These are phyloP conservation scores for Vanrija pseudolonga DNA, from an alignment of 1,284 basidiomycete genomes.

Conservation along the genomic window DNA sequence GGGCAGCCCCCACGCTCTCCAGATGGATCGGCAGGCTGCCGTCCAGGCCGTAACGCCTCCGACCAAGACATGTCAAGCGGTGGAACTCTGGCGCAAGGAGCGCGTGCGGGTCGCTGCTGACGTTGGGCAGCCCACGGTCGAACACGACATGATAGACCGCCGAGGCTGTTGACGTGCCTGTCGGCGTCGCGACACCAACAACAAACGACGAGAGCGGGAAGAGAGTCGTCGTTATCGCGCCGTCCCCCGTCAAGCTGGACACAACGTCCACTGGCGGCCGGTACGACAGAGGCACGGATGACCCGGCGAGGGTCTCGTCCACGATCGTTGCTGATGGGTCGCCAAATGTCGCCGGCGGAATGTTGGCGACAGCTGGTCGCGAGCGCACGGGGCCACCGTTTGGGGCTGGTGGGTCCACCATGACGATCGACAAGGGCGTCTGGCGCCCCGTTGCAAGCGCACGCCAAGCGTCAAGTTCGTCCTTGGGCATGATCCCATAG, in stretches of 20 bases:
- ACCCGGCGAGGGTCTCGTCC: slow-evolving; percentile 28
- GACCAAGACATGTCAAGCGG: slow-evolving; percentile 21
- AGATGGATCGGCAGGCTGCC: slow-evolving; percentile 15
- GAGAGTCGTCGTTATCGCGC: slow-evolving; percentile 7
- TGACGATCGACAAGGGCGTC: slow-evolving; percentile 20
- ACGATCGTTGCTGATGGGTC: slow-evolving; percentile 32
- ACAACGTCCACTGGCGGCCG: slow-evolving; percentile 15
- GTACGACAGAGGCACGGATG: slow-evolving; percentile 8
- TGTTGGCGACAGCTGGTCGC: slow-evolving; percentile 19
- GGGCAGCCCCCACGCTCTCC: slow-evolving; percentile 10
- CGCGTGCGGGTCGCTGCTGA: slow-evolving; percentile 9
- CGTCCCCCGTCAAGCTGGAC: neutral
- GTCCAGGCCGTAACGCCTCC: slow-evolving; percentile 20
- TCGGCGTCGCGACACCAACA: slow-evolving; percentile 16
- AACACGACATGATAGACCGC: slow-evolving; percentile 24
- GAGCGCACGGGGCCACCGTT: slow-evolving; percentile 1
- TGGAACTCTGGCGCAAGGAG: slow-evolving; percentile 25
- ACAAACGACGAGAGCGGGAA: slow-evolving; percentile 30
- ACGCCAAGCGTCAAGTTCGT: slow-evolving; percentile 31
- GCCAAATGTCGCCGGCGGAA: slow-evolving; percentile 19
- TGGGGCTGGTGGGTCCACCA: slow-evolving; percentile 10
- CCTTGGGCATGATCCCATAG: slow-evolving; percentile 17
- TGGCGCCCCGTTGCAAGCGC: slow-evolving; percentile 1
- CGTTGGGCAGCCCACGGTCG: slow-evolving; percentile 14
- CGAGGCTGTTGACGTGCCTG: slow-evolving; percentile 9